These are phyloP conservation scores for Pseudogymnoascus sp. DNA, from an alignment of 2,329 filamentous ascomycete species.

Conservation along the genomic window DNA sequence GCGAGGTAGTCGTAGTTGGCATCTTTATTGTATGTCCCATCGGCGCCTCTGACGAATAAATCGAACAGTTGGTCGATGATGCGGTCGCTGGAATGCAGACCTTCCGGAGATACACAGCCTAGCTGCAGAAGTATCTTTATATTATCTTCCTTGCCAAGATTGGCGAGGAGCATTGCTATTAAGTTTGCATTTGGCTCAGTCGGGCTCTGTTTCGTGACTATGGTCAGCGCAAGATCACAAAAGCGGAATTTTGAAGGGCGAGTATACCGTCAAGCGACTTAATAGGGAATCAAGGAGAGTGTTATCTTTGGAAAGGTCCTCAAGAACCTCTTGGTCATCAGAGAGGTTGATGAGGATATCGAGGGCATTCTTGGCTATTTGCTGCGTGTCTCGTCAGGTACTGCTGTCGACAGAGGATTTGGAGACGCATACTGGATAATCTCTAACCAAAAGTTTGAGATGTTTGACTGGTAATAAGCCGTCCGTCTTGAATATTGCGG, in stretches of 20 bases:
- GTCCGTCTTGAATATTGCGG: constrained; percentile 74
- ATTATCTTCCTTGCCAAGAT: constrained; percentile 72
- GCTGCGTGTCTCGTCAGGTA: constrained; percentile 36
- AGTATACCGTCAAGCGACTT: constrained; percentile 64
- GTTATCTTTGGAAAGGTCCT: constrained; percentile 67
- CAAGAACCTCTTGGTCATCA: constrained; percentile 66
- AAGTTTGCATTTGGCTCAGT: constrained; percentile 78
- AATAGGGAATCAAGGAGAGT: constrained; percentile 70
- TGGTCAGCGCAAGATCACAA: constrained; percentile 7
- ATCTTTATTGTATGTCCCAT: constrained; percentile 71
- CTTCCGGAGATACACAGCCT: constrained; percentile 59
- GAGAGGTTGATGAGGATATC: constrained; percentile 85
- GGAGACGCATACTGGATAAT: constrained; percentile 56
- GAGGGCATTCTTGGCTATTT: constrained; percentile 86
- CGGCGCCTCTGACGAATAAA: constrained; percentile 87
- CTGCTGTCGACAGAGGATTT: not conserved
- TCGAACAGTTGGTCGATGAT: constrained; percentile 89
- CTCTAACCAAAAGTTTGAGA: constrained; percentile 76
- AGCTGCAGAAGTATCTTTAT: constrained; percentile 61
- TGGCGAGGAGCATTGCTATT: constrained; percentile 85
- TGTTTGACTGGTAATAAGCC: constrained; percentile 74
- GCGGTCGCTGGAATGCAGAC: constrained; percentile 62
- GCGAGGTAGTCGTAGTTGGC: constrained; percentile 89
- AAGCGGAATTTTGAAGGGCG: constrained; percentile 29
- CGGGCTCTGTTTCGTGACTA: constrained; percentile 42